These are phyloP conservation scores for Leccinum fibrillosum DNA, from an alignment of 768 basidiomycete genomes.

Conservation along the genomic window DNA sequence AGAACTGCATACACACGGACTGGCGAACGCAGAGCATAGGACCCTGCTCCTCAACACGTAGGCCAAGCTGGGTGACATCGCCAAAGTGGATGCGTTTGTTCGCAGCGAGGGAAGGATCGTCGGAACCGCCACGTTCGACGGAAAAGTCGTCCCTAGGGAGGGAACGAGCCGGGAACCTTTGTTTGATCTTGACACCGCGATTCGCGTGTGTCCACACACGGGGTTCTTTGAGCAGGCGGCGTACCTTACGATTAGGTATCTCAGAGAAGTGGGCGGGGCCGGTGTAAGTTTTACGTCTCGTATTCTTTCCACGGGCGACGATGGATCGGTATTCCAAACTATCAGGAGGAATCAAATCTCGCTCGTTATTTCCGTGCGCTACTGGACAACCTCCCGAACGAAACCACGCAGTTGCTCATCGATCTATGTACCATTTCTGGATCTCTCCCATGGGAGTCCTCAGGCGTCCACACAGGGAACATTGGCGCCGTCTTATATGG, in stretches of 20 bases:
- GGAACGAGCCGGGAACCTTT: conserved; percentile 68
- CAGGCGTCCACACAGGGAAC: conserved; percentile 20
- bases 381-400: conserved; percentile 76
- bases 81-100: conserved; percentile 87
- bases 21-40: conserved; percentile 95
- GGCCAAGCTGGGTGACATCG: conserved; percentile 91
- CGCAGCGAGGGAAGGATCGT: conserved; percentile 70
- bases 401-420: conserved; percentile 87
- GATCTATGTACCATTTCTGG: conserved; percentile 80
- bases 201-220: conserved; percentile 93
- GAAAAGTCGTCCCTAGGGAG: conserved; percentile 26
- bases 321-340: neutral
- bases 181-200: conserved; percentile 96
- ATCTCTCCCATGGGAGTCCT: conserved; percentile 37
- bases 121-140: conserved; percentile 16
- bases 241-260: conserved; percentile 84
- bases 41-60: conserved; percentile 96
- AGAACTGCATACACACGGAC: conserved; percentile 77
- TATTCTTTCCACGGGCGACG: neutral
- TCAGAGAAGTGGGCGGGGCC: conserved; percentile 71
- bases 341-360: conserved; percentile 82
- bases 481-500: conserved; percentile 63
- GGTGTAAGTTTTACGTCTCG: conserved; percentile 50
- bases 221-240: conserved; percentile 94
- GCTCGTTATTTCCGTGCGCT: conserved; percentile 86